Evolutionary conservation across 2,329 filamentous ascomycete species (phyloP), one percentile per base, ranked within the genome.

Genomic region (Cladosporium sp.): DNA sequence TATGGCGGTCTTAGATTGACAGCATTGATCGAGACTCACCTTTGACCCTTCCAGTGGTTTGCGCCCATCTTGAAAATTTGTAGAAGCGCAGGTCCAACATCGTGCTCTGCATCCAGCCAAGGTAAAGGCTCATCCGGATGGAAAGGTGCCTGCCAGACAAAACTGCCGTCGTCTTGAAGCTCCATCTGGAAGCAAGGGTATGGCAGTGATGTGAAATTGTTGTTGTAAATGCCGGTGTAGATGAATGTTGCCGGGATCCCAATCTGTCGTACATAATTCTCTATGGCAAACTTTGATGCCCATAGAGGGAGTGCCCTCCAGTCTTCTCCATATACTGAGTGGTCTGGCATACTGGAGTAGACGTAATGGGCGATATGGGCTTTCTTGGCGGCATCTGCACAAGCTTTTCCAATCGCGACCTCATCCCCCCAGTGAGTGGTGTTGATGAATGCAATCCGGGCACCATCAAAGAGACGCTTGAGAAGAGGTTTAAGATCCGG

Each of bases 131-230:
- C 90, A 72, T 97, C 87, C 1, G 92, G 91, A 72, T 97, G 91
- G 78, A 98, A 98, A 0, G 95, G 95, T 1, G 94, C 94, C 75
- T 92, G 89, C 95, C 95, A 98, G 66, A 89, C 82, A 76, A 97
- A 97, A 63, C 91, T 93, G 21, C 92, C 93, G 72, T 97, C 92
- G 1, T 83, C 78, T 78, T 92, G 89, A 56, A 96, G 82, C 69
- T 96, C 92, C 91, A 97, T 96, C 80, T 93, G 95, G 81, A 98
- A 98, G 4, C 98, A 84, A 1, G 95, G 95, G 75, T 97, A 98
- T 1, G 88, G 88, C 35, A 97, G 84, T 56, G 91, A 95, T 33
- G 94, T 98, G 80, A 98, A 99, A 78, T 99, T 98, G 80, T 98
- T 98, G 84, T 98, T 97, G 83, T 98, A 99, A 73, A 97, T 97